Base-by-base conservation (phyloP, 148 eudicot genomes). In the Beta vulgaris region DNA sequence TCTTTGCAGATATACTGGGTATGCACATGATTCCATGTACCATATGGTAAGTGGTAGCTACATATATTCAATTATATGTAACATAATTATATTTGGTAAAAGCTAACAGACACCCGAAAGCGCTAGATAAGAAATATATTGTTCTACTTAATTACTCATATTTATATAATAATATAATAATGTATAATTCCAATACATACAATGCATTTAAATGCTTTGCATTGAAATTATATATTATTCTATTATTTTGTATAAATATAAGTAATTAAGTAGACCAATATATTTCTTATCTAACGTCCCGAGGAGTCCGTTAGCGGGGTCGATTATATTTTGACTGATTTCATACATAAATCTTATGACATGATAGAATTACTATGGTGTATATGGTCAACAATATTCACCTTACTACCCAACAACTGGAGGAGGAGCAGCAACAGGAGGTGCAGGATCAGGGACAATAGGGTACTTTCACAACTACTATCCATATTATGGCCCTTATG, bases 11-110 rank as follows among this genome's bases (percentile, higher is more conserved):
- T 87, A 79, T 64, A 75, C 78, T 62, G 88, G 90, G 25, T 87
- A 82, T 78, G 77, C 90, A 68, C 90, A 85, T 77, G 90, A 87
- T 35, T 68, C 80, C 60, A 74, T 83, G 81, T 83, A 87, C 81
- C 88, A 72, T 19, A 74, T 83, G 85, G 90, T 87, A 68, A 78
- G 85, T 81, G 43, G 62, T 35, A 69, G 65, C 49, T 48, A 25
- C 54, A 53, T 8, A 11, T 7, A 46, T 67, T 21, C 40, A 64
- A 31, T 77, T 44, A 39, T 18, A n/a, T 23, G 43, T 7, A 44
- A n/a, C n/a, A n/a, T n/a, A n/a, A n/a, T n/a, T n/a, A n/a, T n/a
- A n/a, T n/a, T n/a, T n/a, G n/a, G n/a, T n/a, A n/a, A n/a, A n/a
- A n/a, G n/a, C n/a, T n/a, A n/a, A n/a, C n/a, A n/a, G n/a, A n/a